Evolutionary conservation across 2,329 filamentous ascomycete genomes (phyloP).

Genomic region (Fusarium buxicola): DNA sequence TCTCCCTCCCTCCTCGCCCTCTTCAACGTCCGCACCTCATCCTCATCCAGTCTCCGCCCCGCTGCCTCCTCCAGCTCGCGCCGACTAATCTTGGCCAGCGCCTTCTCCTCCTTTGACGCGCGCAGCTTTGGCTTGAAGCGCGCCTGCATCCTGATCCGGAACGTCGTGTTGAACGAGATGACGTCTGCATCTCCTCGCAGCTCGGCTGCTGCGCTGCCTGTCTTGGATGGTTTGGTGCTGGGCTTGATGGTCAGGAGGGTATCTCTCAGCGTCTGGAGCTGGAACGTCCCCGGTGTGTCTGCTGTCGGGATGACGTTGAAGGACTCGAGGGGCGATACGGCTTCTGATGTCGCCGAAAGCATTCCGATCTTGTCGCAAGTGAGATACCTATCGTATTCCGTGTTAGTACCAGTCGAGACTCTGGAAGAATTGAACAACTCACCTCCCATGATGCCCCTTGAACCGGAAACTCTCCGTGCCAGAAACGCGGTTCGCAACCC

Average conservation of each 20-base stretch:
- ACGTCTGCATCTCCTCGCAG: conserved; percentile 80
- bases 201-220: conserved; percentile 62
- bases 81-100: conserved; percentile 84
- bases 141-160: conserved; percentile 93
- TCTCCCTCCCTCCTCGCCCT: conserved; percentile 85
- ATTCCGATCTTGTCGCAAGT: conserved; percentile 86
- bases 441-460: conserved; percentile 91
- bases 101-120: conserved; percentile 84
- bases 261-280: conserved; percentile 78
- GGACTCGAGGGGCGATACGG: conserved; percentile 85
- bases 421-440: conserved; percentile 39
- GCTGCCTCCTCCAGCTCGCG: conserved; percentile 86
- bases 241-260: conserved; percentile 76
- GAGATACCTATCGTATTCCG: conserved; percentile 74
- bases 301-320: conserved; percentile 75
- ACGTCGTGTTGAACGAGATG: conserved; percentile 75
- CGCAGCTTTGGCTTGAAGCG: conserved; percentile 88
- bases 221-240: conserved; percentile 61
- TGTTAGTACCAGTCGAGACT: conserved; percentile 8
- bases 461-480: conserved; percentile 87
- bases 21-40: conserved; percentile 87
- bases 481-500: conserved; percentile 85
- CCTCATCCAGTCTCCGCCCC: conserved; percentile 80
- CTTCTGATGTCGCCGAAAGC: conserved; percentile 80
- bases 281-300: conserved; percentile 77